Conservation (phyloP, 805 yeast species). For the Ogataea populi-albae region DNA sequence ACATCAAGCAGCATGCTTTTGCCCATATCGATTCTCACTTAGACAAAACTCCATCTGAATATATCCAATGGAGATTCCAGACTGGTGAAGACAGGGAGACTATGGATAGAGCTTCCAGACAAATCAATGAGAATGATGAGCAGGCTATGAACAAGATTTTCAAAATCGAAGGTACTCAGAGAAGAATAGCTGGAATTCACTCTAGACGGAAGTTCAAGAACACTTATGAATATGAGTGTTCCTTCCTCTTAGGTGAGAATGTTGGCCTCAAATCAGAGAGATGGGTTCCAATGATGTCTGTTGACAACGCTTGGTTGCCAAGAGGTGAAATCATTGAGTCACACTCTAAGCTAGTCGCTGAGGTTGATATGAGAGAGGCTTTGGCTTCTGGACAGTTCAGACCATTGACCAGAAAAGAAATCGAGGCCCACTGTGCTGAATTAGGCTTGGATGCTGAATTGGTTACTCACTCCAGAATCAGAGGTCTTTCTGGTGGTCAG, state of each 20-base stretch:
- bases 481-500: constrained; percentile 99
- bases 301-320: constrained; percentile 99
- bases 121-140: constrained; percentile 95
- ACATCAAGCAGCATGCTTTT: constrained; percentile 99
- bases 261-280: constrained; percentile 98
- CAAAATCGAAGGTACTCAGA: constrained; percentile 97
- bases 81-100: constrained; percentile 99
- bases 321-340: constrained; percentile 97
- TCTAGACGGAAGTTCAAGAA: constrained; percentile 99
- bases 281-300: constrained; percentile 99
- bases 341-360: constrained; percentile 99
- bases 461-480: constrained; percentile 99
- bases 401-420: constrained; percentile 99
- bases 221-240: constrained; percentile 99
- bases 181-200: constrained; percentile 93
- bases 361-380: constrained; percentile 99
- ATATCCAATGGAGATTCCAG: constrained; percentile 99
- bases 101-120: constrained; percentile 99
- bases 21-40: constrained; percentile 98
- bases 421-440: constrained; percentile 97
- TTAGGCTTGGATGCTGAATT: constrained; percentile 98
- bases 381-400: constrained; percentile 99
- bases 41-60: constrained; percentile 99
- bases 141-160: constrained; percentile 98
- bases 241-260: constrained; percentile 97